These are phyloP conservation scores for Albugo candida DNA, from an alignment of 352 stramenopile species.

Conservation along the genomic window DNA sequence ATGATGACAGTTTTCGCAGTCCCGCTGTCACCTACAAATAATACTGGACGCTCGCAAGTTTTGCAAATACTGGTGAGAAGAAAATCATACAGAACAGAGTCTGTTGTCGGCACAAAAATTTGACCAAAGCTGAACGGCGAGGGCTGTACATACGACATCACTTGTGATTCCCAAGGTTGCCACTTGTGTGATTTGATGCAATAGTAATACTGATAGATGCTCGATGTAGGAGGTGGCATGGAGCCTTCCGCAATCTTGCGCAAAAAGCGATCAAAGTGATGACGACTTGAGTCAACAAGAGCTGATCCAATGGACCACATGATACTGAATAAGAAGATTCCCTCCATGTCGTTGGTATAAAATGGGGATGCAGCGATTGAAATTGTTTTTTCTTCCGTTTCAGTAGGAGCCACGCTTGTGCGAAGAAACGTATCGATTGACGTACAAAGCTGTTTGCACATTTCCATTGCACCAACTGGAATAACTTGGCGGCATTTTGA, in stretches of 20 bases:
- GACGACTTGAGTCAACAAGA: constrained; percentile 53
- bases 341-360: constrained; percentile 48
- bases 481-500: constrained; percentile 86
- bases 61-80: constrained; percentile 70
- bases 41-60: constrained; percentile 70
- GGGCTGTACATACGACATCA: constrained; percentile 81
- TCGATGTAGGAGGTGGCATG: constrained; percentile 33
- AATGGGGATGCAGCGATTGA: background rate
- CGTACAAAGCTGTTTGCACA: constrained; percentile 90
- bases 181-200: constrained; percentile 79
- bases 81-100: constrained; percentile 88
- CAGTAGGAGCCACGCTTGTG: background rate
- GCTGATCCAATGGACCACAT: constrained; percentile 85
- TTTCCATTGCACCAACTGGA: constrained; percentile 85
- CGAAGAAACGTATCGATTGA: constrained; percentile 80
- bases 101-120: constrained; percentile 90
- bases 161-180: constrained; percentile 74
- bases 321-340: constrained; percentile 85
- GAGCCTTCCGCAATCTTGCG: constrained; percentile 62
- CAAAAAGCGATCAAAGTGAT: constrained; percentile 83
- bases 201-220: constrained; percentile 83
- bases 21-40: constrained; percentile 88
- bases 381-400: background rate
- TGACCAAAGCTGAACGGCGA: constrained; percentile 86
- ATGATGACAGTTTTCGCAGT: constrained; percentile 93